Conservation (phyloP, 2,329 filamentous ascomycete species). For the Calonectria crousiana region DNA sequence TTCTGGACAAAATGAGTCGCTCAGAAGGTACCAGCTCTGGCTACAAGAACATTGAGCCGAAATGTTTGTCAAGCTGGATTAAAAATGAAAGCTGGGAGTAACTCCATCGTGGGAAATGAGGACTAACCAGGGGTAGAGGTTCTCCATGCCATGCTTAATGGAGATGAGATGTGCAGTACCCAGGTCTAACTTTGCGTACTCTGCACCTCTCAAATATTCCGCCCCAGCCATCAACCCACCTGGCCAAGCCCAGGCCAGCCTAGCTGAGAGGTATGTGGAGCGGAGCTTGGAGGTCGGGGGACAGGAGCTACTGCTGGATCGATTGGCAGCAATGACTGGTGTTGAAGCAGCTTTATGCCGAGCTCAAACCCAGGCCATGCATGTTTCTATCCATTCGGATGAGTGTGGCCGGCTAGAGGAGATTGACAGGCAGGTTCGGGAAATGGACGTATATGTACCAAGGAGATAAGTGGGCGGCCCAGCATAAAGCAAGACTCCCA, state of each 20-base stretch:
- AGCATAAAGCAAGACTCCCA: neutral
- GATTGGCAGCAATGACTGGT: neutral
- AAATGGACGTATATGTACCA: neutral
- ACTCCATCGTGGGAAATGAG: slow-evolving; percentile 23
- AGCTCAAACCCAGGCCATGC: neutral
- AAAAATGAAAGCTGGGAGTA: neutral
- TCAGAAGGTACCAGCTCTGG: neutral
- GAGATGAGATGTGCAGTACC: slow-evolving; percentile 19
- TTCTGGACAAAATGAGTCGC: neutral
- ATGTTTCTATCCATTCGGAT: neutral
- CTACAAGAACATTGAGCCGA: neutral
- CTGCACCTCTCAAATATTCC: neutral
- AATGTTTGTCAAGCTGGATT: neutral
- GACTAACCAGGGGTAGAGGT: slow-evolving; percentile 12
- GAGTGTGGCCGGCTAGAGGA: neutral
- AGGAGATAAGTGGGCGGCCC: neutral
- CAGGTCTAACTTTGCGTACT: neutral
- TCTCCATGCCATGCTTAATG: slow-evolving; percentile 7
- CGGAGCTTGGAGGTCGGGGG: neutral
- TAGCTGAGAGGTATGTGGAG: neutral
- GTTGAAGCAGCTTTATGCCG: neutral
- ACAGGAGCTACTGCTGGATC: neutral
- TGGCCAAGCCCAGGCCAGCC: slow-evolving; percentile 8
- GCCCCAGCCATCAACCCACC: slow-evolving; percentile 12
- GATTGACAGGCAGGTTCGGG: neutral